phyloP scores from a whole-genome alignment of 176 grass and related monocot species.

The Chrysopogon serrulatus region DNA sequence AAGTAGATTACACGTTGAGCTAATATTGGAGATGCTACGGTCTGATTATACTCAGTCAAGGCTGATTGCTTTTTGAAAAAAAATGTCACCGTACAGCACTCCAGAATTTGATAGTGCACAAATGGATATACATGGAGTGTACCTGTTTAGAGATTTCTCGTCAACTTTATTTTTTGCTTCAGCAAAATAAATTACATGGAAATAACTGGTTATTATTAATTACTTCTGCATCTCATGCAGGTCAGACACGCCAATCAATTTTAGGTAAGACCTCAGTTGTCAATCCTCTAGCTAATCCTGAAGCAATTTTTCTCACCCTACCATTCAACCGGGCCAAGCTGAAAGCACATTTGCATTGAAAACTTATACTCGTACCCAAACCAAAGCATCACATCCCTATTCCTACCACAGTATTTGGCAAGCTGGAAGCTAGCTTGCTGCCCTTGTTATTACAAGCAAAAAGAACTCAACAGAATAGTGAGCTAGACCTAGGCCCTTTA shows the following conservation, averaged over 20 bases:
- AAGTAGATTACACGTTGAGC: background rate
- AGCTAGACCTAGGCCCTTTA: background rate
- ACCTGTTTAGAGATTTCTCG: background rate
- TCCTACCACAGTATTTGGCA: background rate
- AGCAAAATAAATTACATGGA: conserved; percentile 28
- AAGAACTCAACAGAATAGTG: background rate
- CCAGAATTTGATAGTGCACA: background rate
- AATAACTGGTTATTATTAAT: background rate
- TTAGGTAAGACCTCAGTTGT: conserved; percentile 34
- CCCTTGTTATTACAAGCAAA: background rate
- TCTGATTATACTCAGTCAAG: background rate
- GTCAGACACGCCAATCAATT: conserved; percentile 36
- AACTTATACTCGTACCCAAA: background rate
- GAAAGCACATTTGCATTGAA: conserved; percentile 12
- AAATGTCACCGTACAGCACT: background rate
- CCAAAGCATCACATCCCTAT: conserved; percentile 16
- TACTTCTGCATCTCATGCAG: conserved; percentile 23
- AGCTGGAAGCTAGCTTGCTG: background rate
- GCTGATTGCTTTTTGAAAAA: conserved; percentile 18
- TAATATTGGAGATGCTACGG: background rate
- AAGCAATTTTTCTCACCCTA: conserved; percentile 11
- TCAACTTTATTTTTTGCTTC: conserved; percentile 5
- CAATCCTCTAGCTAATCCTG: conserved; percentile 19
- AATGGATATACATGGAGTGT: too few species aligned
- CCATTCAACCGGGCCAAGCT: conserved; percentile 23